Evolutionary conservation across 352 stramenopile genomes (phyloP).

Genomic region (Globisporangium sylvaticum): DNA sequence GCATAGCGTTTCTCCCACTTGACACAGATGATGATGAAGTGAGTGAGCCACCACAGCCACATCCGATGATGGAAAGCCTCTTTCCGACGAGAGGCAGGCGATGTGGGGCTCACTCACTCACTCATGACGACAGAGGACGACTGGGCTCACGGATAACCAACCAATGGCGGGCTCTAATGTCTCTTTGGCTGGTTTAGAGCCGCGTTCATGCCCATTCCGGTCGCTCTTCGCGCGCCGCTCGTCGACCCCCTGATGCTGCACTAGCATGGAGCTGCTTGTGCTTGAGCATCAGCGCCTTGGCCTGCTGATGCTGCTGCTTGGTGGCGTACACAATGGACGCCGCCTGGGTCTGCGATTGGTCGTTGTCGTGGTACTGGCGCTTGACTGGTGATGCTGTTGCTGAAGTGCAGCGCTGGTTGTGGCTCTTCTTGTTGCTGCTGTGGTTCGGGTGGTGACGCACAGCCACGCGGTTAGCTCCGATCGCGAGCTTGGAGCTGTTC

Average conservation of each 20-base stretch:
- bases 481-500: conserved; percentile 8
- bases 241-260: not conserved
- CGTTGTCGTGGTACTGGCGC: not conserved
- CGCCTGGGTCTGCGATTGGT: not conserved
- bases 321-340: conserved; percentile 16
- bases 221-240: not conserved
- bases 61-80: not conserved
- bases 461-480: not conserved
- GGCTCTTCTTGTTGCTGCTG: conserved; percentile 9
- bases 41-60: not conserved
- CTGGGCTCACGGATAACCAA: not conserved
- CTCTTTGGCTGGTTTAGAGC: not conserved
- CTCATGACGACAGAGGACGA: not conserved
- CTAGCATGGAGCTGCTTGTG: not conserved
- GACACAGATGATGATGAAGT: not conserved
- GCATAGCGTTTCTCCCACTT: not conserved
- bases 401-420: not conserved
- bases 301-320: not conserved
- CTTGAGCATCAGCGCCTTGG: conserved; percentile 2
- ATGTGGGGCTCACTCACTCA: not conserved
- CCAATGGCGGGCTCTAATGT: not conserved
- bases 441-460: conserved; percentile 12
- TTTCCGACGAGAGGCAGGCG: conserved; percentile 8
- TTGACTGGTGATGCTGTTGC: not conserved
- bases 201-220: conserved; percentile 14